These are phyloP conservation scores for Phytophthora cactorum DNA, from an alignment of 352 stramenopile species.

Conservation along the genomic window DNA sequence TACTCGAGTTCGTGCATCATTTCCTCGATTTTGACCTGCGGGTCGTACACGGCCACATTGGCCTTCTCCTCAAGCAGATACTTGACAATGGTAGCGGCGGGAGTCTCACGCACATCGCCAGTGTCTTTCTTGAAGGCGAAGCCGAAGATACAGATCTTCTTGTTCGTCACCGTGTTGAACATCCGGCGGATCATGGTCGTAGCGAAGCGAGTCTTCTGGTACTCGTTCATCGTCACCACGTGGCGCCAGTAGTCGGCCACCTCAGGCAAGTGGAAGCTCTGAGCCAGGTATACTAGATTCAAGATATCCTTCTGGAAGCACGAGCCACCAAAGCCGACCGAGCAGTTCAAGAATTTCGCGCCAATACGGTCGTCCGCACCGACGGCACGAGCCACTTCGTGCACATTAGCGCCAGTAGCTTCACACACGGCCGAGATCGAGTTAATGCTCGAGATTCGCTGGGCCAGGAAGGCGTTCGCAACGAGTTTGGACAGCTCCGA, in stretches of 20 bases:
- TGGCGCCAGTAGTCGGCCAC: conserved; percentile 99
- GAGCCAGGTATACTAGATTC: conserved; percentile 99
- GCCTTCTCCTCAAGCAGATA: conserved; percentile 96
- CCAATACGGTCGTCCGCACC: conserved; percentile 99
- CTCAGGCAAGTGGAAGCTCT: conserved; percentile 97
- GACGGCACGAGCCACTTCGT: conserved; percentile 97
- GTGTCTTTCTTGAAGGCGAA: conserved; percentile 99
- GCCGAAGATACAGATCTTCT: conserved; percentile 99
- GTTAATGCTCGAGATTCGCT: conserved; percentile 99
- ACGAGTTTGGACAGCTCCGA: conserved; percentile 99
- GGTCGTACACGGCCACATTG: conserved; percentile 97
- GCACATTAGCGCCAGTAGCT: conserved; percentile 97
- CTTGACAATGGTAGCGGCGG: conserved; percentile 97
- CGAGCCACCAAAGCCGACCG: conserved; percentile 97
- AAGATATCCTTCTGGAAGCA: conserved; percentile 93
- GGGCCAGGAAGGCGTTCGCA: conserved; percentile 99
- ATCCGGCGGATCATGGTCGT: conserved; percentile 98
- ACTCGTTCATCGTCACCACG: conserved; percentile 99
- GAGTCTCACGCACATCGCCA: conserved; percentile 98
- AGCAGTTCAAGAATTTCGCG: conserved; percentile 97
- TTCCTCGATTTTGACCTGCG: conserved; percentile 97
- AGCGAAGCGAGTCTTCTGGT: conserved; percentile 99
- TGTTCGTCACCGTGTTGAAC: conserved; percentile 99
- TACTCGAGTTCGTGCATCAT: conserved; percentile 83
- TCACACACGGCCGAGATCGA: conserved; percentile 99